These are phyloP conservation scores for Daldinia grandis DNA, from an alignment of 495 filamentous ascomycete genomes.

Conservation along the genomic window DNA sequence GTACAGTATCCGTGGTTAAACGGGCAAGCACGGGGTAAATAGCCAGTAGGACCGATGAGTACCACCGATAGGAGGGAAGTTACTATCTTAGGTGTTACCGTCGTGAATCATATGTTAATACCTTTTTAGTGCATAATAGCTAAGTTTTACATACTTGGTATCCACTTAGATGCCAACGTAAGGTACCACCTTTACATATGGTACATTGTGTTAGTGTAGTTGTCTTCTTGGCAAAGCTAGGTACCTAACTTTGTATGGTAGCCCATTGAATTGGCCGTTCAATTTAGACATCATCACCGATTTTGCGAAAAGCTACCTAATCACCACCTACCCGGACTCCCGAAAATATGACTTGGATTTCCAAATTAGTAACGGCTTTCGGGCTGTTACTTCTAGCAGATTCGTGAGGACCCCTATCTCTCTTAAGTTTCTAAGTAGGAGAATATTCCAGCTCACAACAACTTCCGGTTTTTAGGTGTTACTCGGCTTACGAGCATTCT, in stretches of 20 bases:
- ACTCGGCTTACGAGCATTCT: slow-evolving; percentile 86
- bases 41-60: slow-evolving; percentile 28
- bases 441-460: slow-evolving; percentile 4
- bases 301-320: background rate
- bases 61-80: background rate
- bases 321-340: slow-evolving; percentile 4
- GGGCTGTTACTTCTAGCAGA: slow-evolving; percentile 75
- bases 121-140: slow-evolving; percentile 25
- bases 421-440: background rate
- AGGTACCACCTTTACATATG: background rate
- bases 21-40: slow-evolving; percentile 22
- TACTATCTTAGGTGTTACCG: slow-evolving; percentile 3
- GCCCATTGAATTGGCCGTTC: slow-evolving; percentile 6
- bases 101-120: slow-evolving; percentile 1
- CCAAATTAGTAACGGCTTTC: slow-evolving; percentile 68
- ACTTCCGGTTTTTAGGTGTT: slow-evolving; percentile 64
- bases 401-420: slow-evolving; percentile 63
- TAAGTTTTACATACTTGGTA: slow-evolving; percentile 7
- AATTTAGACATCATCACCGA: slow-evolving; percentile 5
- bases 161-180: slow-evolving; percentile 6
- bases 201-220: background rate
- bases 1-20: slow-evolving; percentile 24
- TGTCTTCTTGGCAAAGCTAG: background rate
- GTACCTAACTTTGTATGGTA: slow-evolving; percentile 3
- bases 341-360: slow-evolving; percentile 69